Percentiles rank a stretch among this genome's conserved stretches.
phyloP scores from a whole-genome alignment of 495 filamentous ascomycete species.

The Niebla homalea region DNA sequence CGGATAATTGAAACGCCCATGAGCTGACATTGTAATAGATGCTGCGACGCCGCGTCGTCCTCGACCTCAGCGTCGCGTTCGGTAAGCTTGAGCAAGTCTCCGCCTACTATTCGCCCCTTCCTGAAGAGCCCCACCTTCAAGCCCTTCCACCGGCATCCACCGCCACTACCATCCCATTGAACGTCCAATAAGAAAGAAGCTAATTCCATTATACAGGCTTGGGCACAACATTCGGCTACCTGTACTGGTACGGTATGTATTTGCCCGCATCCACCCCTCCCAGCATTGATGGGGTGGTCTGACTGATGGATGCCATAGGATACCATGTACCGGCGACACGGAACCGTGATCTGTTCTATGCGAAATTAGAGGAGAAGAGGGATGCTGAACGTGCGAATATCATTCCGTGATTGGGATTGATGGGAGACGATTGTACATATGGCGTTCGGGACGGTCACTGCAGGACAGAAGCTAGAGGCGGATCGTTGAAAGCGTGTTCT shows the following conservation, averaged over 20 bases:
- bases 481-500: background rate
- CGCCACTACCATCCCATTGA: background rate
- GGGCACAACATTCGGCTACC: constrained; percentile 57
- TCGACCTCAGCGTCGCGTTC: constrained; percentile 64
- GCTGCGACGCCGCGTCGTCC: constrained; percentile 58
- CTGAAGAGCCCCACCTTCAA: background rate
- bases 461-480: background rate
- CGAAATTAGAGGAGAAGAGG: constrained; percentile 59
- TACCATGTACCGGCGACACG: constrained; percentile 70
- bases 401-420: constrained; percentile 28
- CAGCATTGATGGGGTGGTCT: background rate
- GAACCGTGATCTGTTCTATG: constrained; percentile 62
- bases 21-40: constrained; percentile 35
- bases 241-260: constrained; percentile 71
- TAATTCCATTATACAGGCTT: constrained; percentile 34
- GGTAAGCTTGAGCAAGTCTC: constrained; percentile 36
- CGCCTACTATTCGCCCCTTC: background rate
- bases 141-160: background rate
- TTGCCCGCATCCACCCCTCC: background rate
- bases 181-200: background rate
- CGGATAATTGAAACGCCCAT: constrained; percentile 9
- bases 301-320: constrained; percentile 29
- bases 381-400: constrained; percentile 16
- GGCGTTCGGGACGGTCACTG: background rate
- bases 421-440: constrained; percentile 18